Base-by-base conservation (phyloP, 345 rosid species). In the Dovyalis caffra region DNA sequence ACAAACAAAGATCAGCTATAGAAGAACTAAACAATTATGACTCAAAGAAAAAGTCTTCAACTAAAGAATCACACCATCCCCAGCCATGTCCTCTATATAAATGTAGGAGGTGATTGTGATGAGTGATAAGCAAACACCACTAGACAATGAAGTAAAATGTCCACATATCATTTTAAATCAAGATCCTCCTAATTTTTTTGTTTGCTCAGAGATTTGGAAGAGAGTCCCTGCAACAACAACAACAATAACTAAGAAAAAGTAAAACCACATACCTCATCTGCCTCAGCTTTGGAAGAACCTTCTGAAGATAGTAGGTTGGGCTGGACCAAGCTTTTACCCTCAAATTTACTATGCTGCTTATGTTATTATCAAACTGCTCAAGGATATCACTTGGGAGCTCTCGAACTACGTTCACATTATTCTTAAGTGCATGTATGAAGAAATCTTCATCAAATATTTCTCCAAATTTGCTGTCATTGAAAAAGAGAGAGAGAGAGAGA, bases 321-420 rank as follows among this genome's bases (percentile, higher is more conserved):
- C 94, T 95, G 31, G 97, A 92, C 99, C 97, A 95, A 68, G 78
- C 99, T 78, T 95, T 95, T 32, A 95, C 88, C 86, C 99, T 90
- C 85, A 95, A 82, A 83, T 93, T 95, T 26, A 95, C 88, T 56
- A 93, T 95, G 70, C 89, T 93, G 85, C 98, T 95, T 66, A 95
- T 90, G 76, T 95, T 93, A 84, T 93, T 70, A 80, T 93, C 89
- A 79, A 86, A 95, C 61, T 65, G 92, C 86, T 88, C 90, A 81
- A 95, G 97, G 67, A 95, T 64, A 69, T 91, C 99, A 66, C 69
- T 84, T 67, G 97, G 99, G 74, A 93, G 96, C 76, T 87, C 88
- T 73, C 85, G 88, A 80, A 90, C 90, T 33, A 95, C 89, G 62
- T 84, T 85, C 68, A 95, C 97, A 63, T 89, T 86, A 83, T 90